Base-by-base conservation (phyloP, 2,329 filamentous ascomycete genomes). In the Colletotrichum sp. region DNA sequence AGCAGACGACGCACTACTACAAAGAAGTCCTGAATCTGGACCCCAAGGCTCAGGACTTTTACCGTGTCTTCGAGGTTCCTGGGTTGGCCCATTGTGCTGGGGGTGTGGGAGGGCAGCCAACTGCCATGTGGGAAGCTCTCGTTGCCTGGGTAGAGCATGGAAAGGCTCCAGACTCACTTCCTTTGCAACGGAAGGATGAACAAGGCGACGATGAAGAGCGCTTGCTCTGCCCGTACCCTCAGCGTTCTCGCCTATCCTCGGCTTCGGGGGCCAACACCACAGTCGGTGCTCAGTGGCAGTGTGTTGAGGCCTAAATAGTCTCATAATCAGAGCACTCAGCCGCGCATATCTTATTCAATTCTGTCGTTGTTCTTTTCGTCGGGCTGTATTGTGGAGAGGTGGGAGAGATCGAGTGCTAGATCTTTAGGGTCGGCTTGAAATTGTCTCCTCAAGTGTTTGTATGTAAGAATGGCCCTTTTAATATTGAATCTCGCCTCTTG, bases 41-140 rank as follows among this genome's bases (percentile, higher is more conserved):
- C 8, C 72, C 75, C 2, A 72, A 80, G 2, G 72, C 82, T 1
- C 75, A 78, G 21, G 76, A 80, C 8, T 85, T 82, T 48, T 85
- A 83, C 48, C 79, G 82, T 0, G 76, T 81, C 32, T 85, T 83
- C n/a, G 73, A 81, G 24, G 80, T 80, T 13, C 80, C 84, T 2
- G 84, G 83, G 0, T 34, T 85, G 5, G 75, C 67, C 0, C 84
- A 85, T 57, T 85, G 84, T 60, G 67, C 66, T 6, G 79, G 80
- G 3, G 83, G 83, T 10, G 10, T 32, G 4, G 80, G 81, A 2
- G 76, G 66, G 12, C 58, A 78, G 18, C 83, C 83, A 2, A 76
- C 76, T 78, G n/a, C 58, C 83, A 15, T 75, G 75, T 58, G 55
- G 55, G 55, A 30, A 0, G 55, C 55, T 8, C 55, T 58, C 5